Percentiles rank a stretch among this genome's conserved stretches.
phyloP scores from a whole-genome alignment of 495 filamentous ascomycete genomes.

The Lepraria neglecta region DNA sequence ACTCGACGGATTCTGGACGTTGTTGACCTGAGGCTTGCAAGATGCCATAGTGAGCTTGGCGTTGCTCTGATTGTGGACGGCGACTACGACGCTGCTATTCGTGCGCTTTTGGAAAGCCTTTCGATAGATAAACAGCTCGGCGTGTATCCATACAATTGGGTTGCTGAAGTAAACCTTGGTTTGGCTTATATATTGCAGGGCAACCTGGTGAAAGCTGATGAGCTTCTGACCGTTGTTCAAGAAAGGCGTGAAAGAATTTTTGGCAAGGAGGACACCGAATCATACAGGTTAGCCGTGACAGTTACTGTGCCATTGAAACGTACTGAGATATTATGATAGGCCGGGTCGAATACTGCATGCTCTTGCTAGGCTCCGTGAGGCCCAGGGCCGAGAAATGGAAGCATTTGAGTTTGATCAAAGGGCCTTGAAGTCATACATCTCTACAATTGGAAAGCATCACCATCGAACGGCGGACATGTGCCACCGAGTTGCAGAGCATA shows the following conservation, averaged over 20 bases:
- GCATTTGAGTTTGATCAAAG: conserved; percentile 25
- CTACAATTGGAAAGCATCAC: conserved; percentile 29
- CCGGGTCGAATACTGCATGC: conserved; percentile 27
- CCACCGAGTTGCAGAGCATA: conserved; percentile 30
- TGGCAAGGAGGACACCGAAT: conserved; percentile 22
- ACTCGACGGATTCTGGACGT: not conserved
- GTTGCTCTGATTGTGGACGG: not conserved
- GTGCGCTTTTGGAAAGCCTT: conserved; percentile 7
- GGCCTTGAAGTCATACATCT: conserved; percentile 22
- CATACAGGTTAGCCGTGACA: conserved; percentile 22
- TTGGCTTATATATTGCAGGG: not conserved
- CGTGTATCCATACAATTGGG: conserved; percentile 13
- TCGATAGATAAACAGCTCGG: conserved; percentile 2
- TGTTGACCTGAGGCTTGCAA: conserved; percentile 2
- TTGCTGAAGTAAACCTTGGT: not conserved
- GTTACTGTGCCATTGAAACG: not conserved
- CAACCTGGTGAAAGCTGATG: not conserved
- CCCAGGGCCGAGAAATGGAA: conserved; percentile 25
- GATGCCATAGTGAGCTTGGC: conserved; percentile 13
- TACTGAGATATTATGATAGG: conserved; percentile 9
- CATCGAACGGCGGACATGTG: conserved; percentile 28
- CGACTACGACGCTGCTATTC: not conserved
- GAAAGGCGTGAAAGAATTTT: conserved; percentile 5
- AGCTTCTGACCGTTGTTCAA: not conserved
- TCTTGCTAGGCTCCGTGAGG: conserved; percentile 20